Evolutionary conservation across 352 stramenopile genomes (phyloP).

Genomic region (Globisporangium ultimum): DNA sequence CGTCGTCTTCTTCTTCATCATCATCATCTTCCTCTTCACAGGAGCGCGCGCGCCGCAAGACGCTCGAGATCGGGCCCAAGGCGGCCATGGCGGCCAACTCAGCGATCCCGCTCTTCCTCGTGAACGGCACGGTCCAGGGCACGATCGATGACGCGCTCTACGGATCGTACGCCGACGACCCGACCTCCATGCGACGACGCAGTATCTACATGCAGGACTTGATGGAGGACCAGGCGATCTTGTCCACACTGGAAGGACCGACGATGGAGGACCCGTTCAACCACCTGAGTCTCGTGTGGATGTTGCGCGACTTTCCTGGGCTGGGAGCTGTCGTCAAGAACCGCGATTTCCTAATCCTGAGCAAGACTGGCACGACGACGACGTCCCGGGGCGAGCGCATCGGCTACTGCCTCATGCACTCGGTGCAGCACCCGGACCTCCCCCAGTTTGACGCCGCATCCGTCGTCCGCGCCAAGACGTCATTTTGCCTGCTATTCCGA

Average conservation of each 20-base stretch:
- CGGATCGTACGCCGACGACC: constrained; percentile 37
- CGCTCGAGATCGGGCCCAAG: constrained; percentile 39
- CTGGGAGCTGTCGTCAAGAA: constrained; percentile 31
- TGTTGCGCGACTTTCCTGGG: constrained; percentile 33
- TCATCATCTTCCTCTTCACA: neutral
- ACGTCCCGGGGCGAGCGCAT: constrained; percentile 39
- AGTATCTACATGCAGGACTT: constrained; percentile 38
- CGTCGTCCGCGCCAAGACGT: constrained; percentile 39
- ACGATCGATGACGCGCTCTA: constrained; percentile 56
- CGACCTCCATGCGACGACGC: constrained; percentile 25
- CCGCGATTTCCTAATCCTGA: constrained; percentile 39
- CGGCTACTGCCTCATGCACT: constrained; percentile 46
- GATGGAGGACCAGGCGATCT: constrained; percentile 50
- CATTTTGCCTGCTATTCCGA: constrained; percentile 37
- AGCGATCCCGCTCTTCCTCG: constrained; percentile 31
- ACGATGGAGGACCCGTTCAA: constrained; percentile 49
- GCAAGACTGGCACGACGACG: constrained; percentile 39
- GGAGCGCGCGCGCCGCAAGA: constrained; percentile 7
- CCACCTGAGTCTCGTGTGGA: constrained; percentile 45
- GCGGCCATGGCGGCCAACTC: constrained; percentile 40
- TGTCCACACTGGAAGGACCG: constrained; percentile 38
- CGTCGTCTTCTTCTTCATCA: neutral
- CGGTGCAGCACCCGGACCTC: constrained; percentile 45
- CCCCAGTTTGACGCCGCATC: constrained; percentile 29
- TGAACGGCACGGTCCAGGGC: constrained; percentile 27